Percentiles rank a stretch among this genome's conserved stretches.
Conservation (phyloP, 306 rosid genomes). For the Inga leiocalycina region DNA sequence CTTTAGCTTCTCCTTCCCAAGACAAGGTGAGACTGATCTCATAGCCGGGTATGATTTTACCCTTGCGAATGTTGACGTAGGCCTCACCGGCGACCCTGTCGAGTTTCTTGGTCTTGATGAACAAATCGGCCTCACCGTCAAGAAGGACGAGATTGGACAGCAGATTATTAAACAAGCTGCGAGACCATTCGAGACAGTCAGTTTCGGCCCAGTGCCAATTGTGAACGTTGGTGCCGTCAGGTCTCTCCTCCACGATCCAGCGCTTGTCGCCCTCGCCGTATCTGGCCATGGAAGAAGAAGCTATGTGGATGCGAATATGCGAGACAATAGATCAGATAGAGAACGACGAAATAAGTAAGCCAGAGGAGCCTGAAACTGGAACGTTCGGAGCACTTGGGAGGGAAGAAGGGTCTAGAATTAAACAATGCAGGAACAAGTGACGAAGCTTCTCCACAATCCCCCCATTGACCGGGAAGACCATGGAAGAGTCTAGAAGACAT, state of each 20-base stretch:
- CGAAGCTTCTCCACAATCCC: neutral
- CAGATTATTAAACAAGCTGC: conserved; percentile 55
- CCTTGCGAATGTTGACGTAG: conserved; percentile 87
- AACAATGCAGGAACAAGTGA: neutral
- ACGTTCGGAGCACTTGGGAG: neutral
- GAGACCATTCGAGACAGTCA: conserved; percentile 89
- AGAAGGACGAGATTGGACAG: conserved; percentile 65
- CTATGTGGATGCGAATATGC: neutral
- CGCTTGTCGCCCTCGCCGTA: conserved; percentile 97
- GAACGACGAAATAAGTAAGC: neutral
- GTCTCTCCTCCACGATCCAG: conserved; percentile 92
- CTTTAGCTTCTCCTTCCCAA: conserved; percentile 89
- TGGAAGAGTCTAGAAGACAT: neutral
- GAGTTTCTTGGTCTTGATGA: conserved; percentile 56
- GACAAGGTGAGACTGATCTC: conserved; percentile 64
- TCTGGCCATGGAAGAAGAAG: conserved; percentile 60
- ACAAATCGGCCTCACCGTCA: conserved; percentile 56
- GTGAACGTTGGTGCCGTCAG: conserved; percentile 96
- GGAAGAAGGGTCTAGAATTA: neutral
- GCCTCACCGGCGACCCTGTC: conserved; percentile 81
- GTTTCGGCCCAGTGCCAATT: conserved; percentile 99
- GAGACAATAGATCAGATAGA: neutral
- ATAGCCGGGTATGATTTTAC: conserved; percentile 90
- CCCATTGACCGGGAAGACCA: neutral
- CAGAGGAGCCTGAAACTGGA: neutral